Evolutionary conservation across 2,329 filamentous ascomycete genomes (phyloP), one percentile per base, ranked within the genome.

Genomic region (Fusarium albidum): DNA sequence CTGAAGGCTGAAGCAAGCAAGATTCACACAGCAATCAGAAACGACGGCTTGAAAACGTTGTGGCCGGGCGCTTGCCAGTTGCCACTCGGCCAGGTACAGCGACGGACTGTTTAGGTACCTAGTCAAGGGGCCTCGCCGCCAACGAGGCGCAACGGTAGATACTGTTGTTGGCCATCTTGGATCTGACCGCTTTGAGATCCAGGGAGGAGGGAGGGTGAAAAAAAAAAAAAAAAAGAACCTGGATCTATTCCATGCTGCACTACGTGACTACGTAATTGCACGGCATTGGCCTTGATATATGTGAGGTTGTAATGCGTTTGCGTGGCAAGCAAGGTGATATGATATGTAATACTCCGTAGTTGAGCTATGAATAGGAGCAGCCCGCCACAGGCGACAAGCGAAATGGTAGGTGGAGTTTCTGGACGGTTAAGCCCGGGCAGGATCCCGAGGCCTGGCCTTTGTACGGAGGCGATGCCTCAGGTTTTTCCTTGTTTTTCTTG

Each of bases 291-390:
- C 42, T 57, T 33, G 21, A 29, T 28, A 48, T 48, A 61, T 48
- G 37, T 47, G 38, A 42, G 42, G 57, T 55, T 55, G 57, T 61
- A 58, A 58, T 49, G 49, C 44, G 42, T 49, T 31, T 44, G 33
- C 55, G 59, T 62, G 50, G 51, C 49, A 49, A 59, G 54, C 26
- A 46, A 38, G 40, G 25, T 49, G 54, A 52, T 21, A n/a, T n/a
- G n/a, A n/a, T n/a, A n/a, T n/a, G n/a, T n/a, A n/a, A n/a, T n/a
- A n/a, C n/a, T n/a, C n/a, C n/a, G n/a, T n/a, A n/a, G 21, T 21
- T 21, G 21, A 7, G 42, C 58, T 61, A 61, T 61, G 58, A 61
- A 61, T 61, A 61, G 58, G 39, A 52, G 48, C 35, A 39, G 55
- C 21, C 21, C 21, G 21, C 21, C 26, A 47, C 33, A 39, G 33